A percentile compares a stretch with the other conserved stretches of the same genome.
Conservation (phyloP, 371 early-diverging fungal genomes). For the Saksenaea vasiformis region DNA sequence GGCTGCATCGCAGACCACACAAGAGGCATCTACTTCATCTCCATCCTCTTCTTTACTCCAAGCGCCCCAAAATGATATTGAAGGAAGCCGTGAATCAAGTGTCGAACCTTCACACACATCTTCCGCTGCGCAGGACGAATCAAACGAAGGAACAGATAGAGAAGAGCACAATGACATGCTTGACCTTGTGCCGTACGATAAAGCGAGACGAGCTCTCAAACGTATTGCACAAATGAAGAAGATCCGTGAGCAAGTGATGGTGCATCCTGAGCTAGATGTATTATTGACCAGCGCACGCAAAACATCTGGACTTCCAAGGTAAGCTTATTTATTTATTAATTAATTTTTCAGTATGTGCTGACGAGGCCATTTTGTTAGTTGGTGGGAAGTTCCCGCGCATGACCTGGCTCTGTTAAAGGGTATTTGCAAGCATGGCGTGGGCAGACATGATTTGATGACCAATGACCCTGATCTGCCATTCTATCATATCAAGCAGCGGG, state of each 20-base stretch:
- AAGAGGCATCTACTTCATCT: constrained; percentile 21
- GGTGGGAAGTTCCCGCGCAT: constrained; percentile 72
- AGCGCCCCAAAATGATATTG: neutral
- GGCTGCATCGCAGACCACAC: constrained; percentile 7
- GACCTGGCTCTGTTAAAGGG: constrained; percentile 73
- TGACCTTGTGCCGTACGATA: constrained; percentile 62
- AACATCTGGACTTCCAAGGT: constrained; percentile 52
- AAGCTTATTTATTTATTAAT: constrained; percentile 12
- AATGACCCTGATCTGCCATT: constrained; percentile 69
- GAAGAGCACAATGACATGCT: constrained; percentile 49
- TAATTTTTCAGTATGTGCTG: neutral
- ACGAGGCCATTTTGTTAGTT: constrained; percentile 43
- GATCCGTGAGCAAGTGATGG: constrained; percentile 67
- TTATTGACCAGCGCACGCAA: constrained; percentile 40
- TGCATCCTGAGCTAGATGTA: constrained; percentile 52
- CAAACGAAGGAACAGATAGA: constrained; percentile 25
- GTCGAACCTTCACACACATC: constrained; percentile 22
- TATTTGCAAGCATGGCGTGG: constrained; percentile 73
- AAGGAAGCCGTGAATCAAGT: constrained; percentile 51
- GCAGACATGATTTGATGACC: constrained; percentile 68
- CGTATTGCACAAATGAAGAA: constrained; percentile 74
- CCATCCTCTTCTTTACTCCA: constrained; percentile 7
- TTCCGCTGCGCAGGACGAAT: constrained; percentile 1
- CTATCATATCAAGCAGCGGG: constrained; percentile 36
- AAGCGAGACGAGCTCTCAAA: constrained; percentile 72